Evolutionary conservation across 768 basidiomycete species (phyloP), one percentile per base, ranked within the genome.

Genomic region (Dioszegia crocea): DNA sequence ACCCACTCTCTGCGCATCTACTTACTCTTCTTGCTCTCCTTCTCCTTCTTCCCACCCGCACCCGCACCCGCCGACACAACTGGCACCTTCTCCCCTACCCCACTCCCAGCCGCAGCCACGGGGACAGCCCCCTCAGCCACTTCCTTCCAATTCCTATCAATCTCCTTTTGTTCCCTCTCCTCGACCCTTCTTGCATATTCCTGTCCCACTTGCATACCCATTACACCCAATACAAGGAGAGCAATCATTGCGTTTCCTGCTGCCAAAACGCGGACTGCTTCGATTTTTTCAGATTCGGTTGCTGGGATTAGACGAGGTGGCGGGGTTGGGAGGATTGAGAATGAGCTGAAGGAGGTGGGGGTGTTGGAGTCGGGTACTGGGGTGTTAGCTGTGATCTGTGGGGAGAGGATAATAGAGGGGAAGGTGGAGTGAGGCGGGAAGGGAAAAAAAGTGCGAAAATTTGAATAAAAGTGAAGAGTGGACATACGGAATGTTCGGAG

Each of bases 211-310:
- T 92, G 78, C 72, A 75, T 69, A 54, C 62, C 49, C 48, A 65
- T 67, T 24, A 77, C 66, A 24, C 77, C 77, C 30, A 76, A n/a
- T 0, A 70, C 76, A 72, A 87, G 89, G 84, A 84, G 80, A 53
- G 86, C 85, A 53, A 91, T 86, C 59, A 97, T 86, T 48, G 88
- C 83, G 71, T 96, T 94, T 10, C 86, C 91, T 5, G 93, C 93
- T 26, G 87, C 84, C 23, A 94, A 80, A 4, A 96, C 81, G 52
- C 84, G 84, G 73, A 97, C 80, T 19, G 91, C 89, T 68, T 91
- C 86, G 58, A 88, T 76, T 63, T 83, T 84, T 74, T 90, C 88
- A 19, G 78, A 79, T 21, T 80, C 78, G 26, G 85, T 85, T 8
- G 70, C 54, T 3, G 73, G 64, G 17, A 62, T 61, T 43, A 68